Conservation (phyloP, 2,329 filamentous ascomycete species). For the Ramichloridium luteum region DNA sequence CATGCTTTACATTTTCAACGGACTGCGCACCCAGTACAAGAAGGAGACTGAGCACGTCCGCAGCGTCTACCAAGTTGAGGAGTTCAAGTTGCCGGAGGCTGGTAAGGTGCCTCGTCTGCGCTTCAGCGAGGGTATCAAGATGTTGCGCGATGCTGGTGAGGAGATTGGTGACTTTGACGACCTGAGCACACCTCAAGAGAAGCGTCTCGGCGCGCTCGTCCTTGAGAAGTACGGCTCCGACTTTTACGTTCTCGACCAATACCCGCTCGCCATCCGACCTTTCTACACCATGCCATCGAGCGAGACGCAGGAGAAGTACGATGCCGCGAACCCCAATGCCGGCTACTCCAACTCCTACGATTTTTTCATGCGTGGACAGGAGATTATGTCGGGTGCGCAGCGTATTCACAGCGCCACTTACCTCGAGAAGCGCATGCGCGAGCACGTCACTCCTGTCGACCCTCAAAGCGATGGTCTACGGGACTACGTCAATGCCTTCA, state of each 20-base stretch:
- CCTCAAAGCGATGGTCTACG: slow-evolving; percentile 47
- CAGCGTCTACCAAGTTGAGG: slow-evolving; percentile 61
- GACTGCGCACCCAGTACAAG: slow-evolving; percentile 53
- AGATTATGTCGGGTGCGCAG: slow-evolving; percentile 56
- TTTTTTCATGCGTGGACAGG: slow-evolving; percentile 60
- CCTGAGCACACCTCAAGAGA: slow-evolving; percentile 68
- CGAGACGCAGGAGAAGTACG: slow-evolving; percentile 39
- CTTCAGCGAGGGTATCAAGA: slow-evolving; percentile 65
- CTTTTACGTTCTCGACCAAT: slow-evolving; percentile 96
- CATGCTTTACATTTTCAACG: slow-evolving; percentile 67
- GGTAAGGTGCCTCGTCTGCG: slow-evolving; percentile 66
- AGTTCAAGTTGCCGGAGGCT: slow-evolving; percentile 60
- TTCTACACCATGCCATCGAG: slow-evolving; percentile 84
- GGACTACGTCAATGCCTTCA: slow-evolving; percentile 53
- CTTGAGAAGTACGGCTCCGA: slow-evolving; percentile 84
- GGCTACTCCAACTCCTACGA: slow-evolving; percentile 54
- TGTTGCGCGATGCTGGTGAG: slow-evolving; percentile 65
- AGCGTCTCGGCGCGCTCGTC: slow-evolving; percentile 76
- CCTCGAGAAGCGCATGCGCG: slow-evolving; percentile 45
- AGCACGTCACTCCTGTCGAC: slow-evolving; percentile 45
- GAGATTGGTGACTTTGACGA: slow-evolving; percentile 68
- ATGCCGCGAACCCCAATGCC: slow-evolving; percentile 33
- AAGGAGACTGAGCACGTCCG: slow-evolving; percentile 63
- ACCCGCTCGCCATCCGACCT: slow-evolving; percentile 74
- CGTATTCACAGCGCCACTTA: slow-evolving; percentile 52